Conservation (phyloP, 805 yeast genomes). For the Lachancea quebecensis region DNA sequence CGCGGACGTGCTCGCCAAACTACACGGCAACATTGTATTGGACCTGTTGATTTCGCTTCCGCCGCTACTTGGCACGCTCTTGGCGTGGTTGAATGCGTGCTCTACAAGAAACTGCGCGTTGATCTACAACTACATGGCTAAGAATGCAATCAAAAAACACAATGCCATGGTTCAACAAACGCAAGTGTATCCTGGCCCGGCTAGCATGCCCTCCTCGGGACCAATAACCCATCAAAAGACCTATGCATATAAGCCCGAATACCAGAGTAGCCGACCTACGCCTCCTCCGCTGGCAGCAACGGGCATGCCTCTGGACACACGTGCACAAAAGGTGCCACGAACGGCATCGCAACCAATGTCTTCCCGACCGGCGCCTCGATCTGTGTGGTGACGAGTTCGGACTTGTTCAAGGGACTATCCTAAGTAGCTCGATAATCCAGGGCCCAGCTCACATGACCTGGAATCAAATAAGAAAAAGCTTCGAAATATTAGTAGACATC, state of each 20-base stretch:
- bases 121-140: conserved; percentile 42
- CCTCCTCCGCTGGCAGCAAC: not conserved
- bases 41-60: conserved; percentile 72
- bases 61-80: conserved; percentile 71
- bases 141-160: conserved; percentile 19
- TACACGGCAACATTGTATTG: conserved; percentile 68
- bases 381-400: no score
- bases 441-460: no score
- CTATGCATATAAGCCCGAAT: not conserved
- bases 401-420: no score
- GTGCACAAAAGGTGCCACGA: no score
- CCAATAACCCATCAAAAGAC: not conserved
- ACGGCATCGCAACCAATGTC: no score
- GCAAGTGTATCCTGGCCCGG: not conserved
- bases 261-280: not conserved
- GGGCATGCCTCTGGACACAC: not conserved
- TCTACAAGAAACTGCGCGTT: conserved; percentile 86
- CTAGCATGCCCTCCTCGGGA: not conserved
- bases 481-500: no score
- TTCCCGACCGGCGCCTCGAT: no score
- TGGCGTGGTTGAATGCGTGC: conserved; percentile 78
- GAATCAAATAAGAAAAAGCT: no score
- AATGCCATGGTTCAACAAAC: not conserved
- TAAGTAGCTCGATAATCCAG: no score
- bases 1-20: conserved; percentile 48